phyloP scores from a whole-genome alignment of 495 filamentous ascomycete species.

The Xylaria telfairii region DNA sequence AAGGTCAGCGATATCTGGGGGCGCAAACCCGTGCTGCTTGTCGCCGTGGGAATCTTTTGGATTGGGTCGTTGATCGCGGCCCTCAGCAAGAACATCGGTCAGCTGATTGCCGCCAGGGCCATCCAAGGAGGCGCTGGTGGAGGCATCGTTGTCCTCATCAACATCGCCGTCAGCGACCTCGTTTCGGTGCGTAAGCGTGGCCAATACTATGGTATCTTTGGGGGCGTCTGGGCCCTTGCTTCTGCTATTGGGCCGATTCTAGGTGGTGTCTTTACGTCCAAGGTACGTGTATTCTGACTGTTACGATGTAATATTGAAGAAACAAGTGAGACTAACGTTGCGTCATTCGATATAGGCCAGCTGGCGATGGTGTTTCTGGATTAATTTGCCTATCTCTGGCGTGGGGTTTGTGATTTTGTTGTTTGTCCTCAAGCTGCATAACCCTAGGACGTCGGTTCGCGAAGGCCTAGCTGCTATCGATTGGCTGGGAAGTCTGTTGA shows the following conservation, averaged over 20 bases:
- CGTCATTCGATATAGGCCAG: constrained; percentile 34
- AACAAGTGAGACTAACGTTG: not conserved
- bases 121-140: constrained; percentile 83
- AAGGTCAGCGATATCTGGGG: constrained; percentile 85
- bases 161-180: constrained; percentile 79
- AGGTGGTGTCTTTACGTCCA: constrained; percentile 72
- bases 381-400: constrained; percentile 67
- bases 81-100: constrained; percentile 67
- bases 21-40: constrained; percentile 75
- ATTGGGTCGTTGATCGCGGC: constrained; percentile 76
- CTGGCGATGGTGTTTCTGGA: constrained; percentile 45
- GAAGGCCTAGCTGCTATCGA: constrained; percentile 75
- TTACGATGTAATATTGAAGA: constrained; percentile 13
- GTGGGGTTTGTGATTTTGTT: constrained; percentile 67
- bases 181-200: constrained; percentile 71
- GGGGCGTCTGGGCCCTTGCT: constrained; percentile 75
- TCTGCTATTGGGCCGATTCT: constrained; percentile 75
- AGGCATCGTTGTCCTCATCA: constrained; percentile 77
- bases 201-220: constrained; percentile 63
- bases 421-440: constrained; percentile 74
- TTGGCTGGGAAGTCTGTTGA: constrained; percentile 70
- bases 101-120: constrained; percentile 76
- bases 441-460: constrained; percentile 68
- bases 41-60: constrained; percentile 75
- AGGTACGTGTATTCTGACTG: constrained; percentile 13